Percentiles rank a stretch among this genome's conserved stretches.
Evolutionary conservation across 805 yeast genomes (phyloP).

Genomic region (Candida dajiaensis): DNA sequence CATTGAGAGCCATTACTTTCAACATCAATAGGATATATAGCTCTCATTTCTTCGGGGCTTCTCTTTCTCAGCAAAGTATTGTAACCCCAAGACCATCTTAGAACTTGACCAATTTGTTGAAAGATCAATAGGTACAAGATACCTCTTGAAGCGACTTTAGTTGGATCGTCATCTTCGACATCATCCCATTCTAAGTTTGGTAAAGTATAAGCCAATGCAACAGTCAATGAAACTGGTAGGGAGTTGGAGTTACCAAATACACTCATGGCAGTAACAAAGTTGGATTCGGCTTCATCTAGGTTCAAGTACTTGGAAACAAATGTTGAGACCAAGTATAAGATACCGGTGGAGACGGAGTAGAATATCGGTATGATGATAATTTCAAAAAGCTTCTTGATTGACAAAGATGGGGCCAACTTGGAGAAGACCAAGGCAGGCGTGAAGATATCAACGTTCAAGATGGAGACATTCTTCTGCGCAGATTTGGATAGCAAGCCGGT

Average conservation of each 20-base stretch:
- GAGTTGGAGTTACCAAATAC: constrained; percentile 96
- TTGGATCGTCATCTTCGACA: constrained; percentile 56
- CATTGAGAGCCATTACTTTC: background rate
- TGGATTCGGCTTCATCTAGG: constrained; percentile 70
- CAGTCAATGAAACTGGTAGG: constrained; percentile 83
- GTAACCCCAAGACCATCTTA: constrained; percentile 87
- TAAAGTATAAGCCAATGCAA: constrained; percentile 70
- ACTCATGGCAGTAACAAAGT: constrained; percentile 94
- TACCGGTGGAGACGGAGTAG: constrained; percentile 74
- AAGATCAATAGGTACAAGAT: constrained; percentile 66
- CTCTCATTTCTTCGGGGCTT: constrained; percentile 28
- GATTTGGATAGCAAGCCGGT: constrained; percentile 60
- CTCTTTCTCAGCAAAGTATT: constrained; percentile 53
- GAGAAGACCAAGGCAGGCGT: constrained; percentile 94
- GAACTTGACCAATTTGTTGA: constrained; percentile 78
- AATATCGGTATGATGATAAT: constrained; percentile 80
- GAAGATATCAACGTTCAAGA: constrained; percentile 82
- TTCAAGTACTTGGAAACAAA: constrained; percentile 45
- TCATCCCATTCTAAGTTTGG: constrained; percentile 77
- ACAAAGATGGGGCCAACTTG: constrained; percentile 63
- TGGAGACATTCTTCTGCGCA: constrained; percentile 74
- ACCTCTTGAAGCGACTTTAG: constrained; percentile 74
- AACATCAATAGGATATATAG: constrained; percentile 23
- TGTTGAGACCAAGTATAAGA: constrained; percentile 61
- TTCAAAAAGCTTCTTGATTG: constrained; percentile 72